A percentile compares a stretch with the other conserved stretches of the same genome.
These are phyloP conservation scores for Myxozyma monticola DNA, from an alignment of 805 yeast species.

Conservation along the genomic window DNA sequence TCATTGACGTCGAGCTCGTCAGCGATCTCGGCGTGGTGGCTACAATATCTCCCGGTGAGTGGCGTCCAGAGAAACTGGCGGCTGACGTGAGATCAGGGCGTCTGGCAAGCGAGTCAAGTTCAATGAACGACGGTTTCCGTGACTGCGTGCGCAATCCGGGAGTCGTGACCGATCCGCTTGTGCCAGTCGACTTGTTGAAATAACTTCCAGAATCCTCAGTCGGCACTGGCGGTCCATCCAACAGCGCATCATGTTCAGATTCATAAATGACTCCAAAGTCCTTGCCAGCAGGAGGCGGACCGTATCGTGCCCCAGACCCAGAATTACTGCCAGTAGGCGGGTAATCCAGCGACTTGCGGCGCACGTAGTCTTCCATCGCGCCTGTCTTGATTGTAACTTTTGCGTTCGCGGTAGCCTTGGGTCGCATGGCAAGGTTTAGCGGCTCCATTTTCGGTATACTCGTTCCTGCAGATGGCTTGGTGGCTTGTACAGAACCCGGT, in stretches of 20 bases:
- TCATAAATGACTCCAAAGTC: slow-evolving; percentile 30
- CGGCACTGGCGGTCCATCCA: slow-evolving; percentile 14
- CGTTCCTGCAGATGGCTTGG: background rate
- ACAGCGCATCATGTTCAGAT: slow-evolving; percentile 32
- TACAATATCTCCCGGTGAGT: background rate
- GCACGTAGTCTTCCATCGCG: slow-evolving; percentile 31
- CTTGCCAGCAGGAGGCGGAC: slow-evolving; percentile 5
- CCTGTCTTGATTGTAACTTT: slow-evolving; percentile 62
- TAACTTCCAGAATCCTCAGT: background rate
- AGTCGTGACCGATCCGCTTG: background rate
- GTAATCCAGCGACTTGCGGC: slow-evolving; percentile 26
- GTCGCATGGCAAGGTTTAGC: slow-evolving; percentile 67
- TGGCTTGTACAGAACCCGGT: background rate
- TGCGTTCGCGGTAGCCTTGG: slow-evolving; percentile 58
- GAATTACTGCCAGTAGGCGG: slow-evolving; percentile 8
- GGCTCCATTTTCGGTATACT: slow-evolving; percentile 46
- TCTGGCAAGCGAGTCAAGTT: slow-evolving; percentile 16
- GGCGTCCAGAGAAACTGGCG: background rate
- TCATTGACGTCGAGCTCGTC: slow-evolving; percentile 15
- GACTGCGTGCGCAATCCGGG: too few species aligned
- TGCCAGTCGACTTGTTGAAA: background rate
- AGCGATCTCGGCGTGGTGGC: slow-evolving; percentile 15
- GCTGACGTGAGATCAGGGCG: background rate
- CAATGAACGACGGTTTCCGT: slow-evolving; percentile 24
- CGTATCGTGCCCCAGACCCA: slow-evolving; percentile 1